phyloP scores from a whole-genome alignment of 1,284 basidiomycete species.

The Heterobasidion occidentale region DNA sequence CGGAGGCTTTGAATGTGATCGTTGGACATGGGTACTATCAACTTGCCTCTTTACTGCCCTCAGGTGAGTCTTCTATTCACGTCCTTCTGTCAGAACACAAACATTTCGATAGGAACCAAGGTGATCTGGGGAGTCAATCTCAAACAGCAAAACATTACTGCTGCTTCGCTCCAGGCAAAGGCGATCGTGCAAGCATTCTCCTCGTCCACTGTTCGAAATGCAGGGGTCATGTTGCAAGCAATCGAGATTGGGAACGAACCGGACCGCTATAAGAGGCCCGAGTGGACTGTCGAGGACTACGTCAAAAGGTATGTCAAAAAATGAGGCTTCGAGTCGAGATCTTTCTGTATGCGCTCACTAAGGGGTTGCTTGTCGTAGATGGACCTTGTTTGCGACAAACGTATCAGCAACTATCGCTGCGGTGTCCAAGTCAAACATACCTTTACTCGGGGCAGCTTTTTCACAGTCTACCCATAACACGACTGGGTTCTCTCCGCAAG shows the following conservation, averaged over 20 bases:
- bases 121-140: slow-evolving; percentile 69
- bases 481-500: slow-evolving; percentile 48
- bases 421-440: slow-evolving; percentile 25
- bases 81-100: no score
- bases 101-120: slow-evolving; percentile 33
- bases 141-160: slow-evolving; percentile 46
- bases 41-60: slow-evolving; percentile 46
- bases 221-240: slow-evolving; percentile 29
- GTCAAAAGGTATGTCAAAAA: slow-evolving; percentile 36
- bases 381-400: slow-evolving; percentile 24
- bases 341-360: neutral
- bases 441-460: slow-evolving; percentile 46
- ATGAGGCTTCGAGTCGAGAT: neutral
- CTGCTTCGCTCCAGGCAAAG: slow-evolving; percentile 46
- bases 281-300: slow-evolving; percentile 39
- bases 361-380: slow-evolving; percentile 15
- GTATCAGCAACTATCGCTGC: slow-evolving; percentile 19
- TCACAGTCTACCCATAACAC: slow-evolving; percentile 35
- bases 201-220: slow-evolving; percentile 29
- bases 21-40: slow-evolving; percentile 56
- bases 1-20: slow-evolving; percentile 48
- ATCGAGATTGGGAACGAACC: slow-evolving; percentile 41
- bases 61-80: slow-evolving; percentile 21
- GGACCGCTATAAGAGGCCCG: slow-evolving; percentile 42
- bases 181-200: slow-evolving; percentile 48